phyloP scores from a whole-genome alignment of 2,329 filamentous ascomycete species.

The Xylaria sp. region DNA sequence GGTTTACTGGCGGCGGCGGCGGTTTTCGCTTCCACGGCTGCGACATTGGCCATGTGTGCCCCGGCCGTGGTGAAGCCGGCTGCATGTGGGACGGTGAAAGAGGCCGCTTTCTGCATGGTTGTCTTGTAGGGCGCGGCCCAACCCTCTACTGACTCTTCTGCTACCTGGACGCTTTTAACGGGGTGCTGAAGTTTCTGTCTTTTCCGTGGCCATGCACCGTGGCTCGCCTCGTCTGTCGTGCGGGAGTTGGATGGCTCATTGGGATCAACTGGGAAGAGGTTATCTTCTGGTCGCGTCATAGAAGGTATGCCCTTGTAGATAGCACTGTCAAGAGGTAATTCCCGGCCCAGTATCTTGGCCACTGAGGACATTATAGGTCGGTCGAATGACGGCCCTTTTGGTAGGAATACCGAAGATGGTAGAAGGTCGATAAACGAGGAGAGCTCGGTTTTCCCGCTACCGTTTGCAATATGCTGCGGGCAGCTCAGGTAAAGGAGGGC shows the following conservation, averaged over 20 bases:
- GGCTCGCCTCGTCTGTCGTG: conserved; percentile 39
- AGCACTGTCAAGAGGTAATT: conserved; percentile 65
- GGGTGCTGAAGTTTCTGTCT: conserved; percentile 48
- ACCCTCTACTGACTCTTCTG: conserved; percentile 49
- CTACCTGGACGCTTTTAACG: conserved; percentile 54
- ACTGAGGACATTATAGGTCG: conserved; percentile 71
- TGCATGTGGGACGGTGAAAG: conserved; percentile 65
- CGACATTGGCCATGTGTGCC: conserved; percentile 60
- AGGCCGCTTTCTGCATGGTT: conserved; percentile 69
- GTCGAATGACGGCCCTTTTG: conserved; percentile 76
- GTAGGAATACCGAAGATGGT: conserved; percentile 50
- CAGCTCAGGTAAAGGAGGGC: conserved; percentile 87
- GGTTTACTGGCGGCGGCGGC: conserved; percentile 35
- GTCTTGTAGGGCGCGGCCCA: conserved; percentile 61
- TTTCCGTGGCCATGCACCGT: conserved; percentile 42
- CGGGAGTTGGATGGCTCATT: conserved; percentile 51
- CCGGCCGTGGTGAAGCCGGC: conserved; percentile 72
- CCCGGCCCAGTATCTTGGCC: conserved; percentile 75
- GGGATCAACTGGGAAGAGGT: conserved; percentile 74
- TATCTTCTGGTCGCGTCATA: conserved; percentile 72
- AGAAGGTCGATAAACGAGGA: conserved; percentile 75
- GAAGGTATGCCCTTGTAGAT: conserved; percentile 65
- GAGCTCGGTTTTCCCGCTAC: conserved; percentile 64
- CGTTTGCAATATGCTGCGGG: conserved; percentile 72
- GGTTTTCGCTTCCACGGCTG: conserved; percentile 50